Percentiles rank a stretch among this genome's conserved stretches.
Evolutionary conservation across 1,139 yeast genomes (phyloP).

Genomic region (Geotrichum aggregatum): DNA sequence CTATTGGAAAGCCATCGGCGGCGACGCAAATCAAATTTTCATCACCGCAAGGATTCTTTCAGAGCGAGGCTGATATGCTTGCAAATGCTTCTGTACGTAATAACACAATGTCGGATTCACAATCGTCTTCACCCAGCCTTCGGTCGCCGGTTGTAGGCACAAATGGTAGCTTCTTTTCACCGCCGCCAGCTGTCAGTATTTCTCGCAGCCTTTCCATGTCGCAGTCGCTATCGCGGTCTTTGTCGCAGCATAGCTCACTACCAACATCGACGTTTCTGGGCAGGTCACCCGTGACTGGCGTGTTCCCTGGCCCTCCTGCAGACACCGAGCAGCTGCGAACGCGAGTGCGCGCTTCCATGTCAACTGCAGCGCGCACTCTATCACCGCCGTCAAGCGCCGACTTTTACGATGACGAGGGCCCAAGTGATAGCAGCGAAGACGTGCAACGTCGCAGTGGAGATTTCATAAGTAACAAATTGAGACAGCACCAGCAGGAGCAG

Average conservation of each 20-base stretch:
- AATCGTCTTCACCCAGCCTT: not conserved
- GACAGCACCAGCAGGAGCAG: constrained; percentile 6
- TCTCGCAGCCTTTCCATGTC: not conserved
- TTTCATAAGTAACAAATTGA: constrained; percentile 8
- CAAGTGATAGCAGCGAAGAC: constrained; percentile 2
- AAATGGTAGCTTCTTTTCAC: not conserved
- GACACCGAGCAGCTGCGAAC: constrained; percentile 16
- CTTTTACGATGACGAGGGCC: not conserved
- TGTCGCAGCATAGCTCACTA: not conserved
- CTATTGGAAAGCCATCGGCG: constrained; percentile 12
- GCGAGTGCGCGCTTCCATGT: constrained; percentile 23
- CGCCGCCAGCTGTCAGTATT: not conserved
- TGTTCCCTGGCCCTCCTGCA: constrained; percentile 11
- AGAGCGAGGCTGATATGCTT: constrained; percentile 19
- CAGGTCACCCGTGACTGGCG: constrained; percentile 20
- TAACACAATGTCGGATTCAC: not conserved
- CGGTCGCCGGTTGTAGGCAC: not conserved
- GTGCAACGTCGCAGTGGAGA: constrained; percentile 8
- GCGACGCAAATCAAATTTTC: constrained; percentile 20
- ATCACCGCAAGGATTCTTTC: constrained; percentile 21
- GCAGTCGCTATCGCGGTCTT: not conserved
- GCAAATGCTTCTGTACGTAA: not conserved
- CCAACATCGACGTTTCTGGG: constrained; percentile 10
- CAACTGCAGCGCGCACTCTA: constrained; percentile 21
- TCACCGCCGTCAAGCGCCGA: constrained; percentile 9